Percentiles rank a stretch among this genome's conserved stretches.
These are phyloP conservation scores for Phytophthora citricola DNA, from an alignment of 352 stramenopile genomes.

Conservation along the genomic window DNA sequence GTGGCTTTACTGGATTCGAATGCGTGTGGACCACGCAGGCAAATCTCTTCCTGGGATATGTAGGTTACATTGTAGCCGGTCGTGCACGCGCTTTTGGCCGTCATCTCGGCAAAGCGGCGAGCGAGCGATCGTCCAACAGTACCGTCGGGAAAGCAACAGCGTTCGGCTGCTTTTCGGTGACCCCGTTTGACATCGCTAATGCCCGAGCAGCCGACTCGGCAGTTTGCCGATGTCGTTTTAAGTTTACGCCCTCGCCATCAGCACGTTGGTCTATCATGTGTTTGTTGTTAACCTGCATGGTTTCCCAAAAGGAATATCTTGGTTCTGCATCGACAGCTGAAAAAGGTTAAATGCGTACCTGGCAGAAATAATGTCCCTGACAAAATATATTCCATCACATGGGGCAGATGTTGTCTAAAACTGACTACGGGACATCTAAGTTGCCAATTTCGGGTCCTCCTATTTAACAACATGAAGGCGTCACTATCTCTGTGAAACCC, in stretches of 20 bases:
- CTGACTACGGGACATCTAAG: no score
- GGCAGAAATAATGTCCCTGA: no score
- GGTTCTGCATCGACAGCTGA: no score
- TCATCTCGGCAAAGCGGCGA: neutral
- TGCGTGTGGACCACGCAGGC: conserved; percentile 21
- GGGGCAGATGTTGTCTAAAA: no score
- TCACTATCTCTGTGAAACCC: neutral
- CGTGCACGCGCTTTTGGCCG: conserved; percentile 6
- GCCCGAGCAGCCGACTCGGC: neutral
- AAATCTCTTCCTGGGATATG: conserved; percentile 16
- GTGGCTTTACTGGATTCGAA: conserved; percentile 19
- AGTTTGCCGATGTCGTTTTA: no score
- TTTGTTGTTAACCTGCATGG: neutral
- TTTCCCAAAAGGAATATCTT: neutral
- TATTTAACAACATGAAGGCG: no score
- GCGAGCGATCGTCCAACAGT: no score
- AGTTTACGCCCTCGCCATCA: no score
- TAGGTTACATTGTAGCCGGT: neutral
- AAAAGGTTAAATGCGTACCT: no score
- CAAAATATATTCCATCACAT: no score
- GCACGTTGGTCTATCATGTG: no score
- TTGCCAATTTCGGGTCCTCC: neutral
- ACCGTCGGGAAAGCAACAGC: neutral
- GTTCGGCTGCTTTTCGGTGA: neutral
- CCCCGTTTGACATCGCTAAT: neutral